A percentile compares a stretch with the other conserved stretches of the same genome.
These are phyloP conservation scores for Coleophoma eucalyptorum DNA, from an alignment of 2,329 filamentous ascomycete genomes.

Conservation along the genomic window DNA sequence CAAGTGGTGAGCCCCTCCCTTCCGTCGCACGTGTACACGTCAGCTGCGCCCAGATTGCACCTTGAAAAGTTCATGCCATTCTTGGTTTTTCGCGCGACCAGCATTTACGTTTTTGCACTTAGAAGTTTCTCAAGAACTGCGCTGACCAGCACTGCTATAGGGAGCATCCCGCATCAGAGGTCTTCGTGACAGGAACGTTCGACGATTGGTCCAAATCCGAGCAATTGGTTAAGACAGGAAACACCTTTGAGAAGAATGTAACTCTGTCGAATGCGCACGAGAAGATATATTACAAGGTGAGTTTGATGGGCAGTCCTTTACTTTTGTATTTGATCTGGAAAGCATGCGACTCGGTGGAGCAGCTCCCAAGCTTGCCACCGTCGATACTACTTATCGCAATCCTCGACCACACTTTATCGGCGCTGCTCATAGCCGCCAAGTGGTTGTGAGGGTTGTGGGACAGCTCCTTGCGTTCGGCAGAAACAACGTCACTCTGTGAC, in stretches of 20 bases:
- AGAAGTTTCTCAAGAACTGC: background rate
- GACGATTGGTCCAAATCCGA: conserved; percentile 90
- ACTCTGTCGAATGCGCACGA: conserved; percentile 58
- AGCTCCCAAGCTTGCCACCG: no score
- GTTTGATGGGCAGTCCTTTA: conserved; percentile 19
- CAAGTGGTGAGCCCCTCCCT: conserved; percentile 25
- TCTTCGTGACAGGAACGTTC: conserved; percentile 94
- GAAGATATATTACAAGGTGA: conserved; percentile 94
- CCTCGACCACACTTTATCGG: no score
- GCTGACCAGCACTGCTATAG: conserved; percentile 42
- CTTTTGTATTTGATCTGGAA: background rate
- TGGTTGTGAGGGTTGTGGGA: no score
- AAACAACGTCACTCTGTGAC: no score
- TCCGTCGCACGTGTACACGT: background rate
- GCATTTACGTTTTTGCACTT: background rate
- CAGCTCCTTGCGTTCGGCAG: no score
- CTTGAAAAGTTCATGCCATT: background rate
- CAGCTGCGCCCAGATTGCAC: background rate
- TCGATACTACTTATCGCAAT: no score
- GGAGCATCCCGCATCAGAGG: conserved; percentile 77
- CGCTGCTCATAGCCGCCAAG: no score
- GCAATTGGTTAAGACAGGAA: conserved; percentile 72
- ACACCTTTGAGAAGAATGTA: conserved; percentile 78
- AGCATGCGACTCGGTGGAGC: no score
- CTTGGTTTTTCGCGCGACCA: background rate